A percentile compares a stretch with the other conserved stretches of the same genome.
These are phyloP conservation scores for Naganishia cerealis DNA, from an alignment of 1,284 basidiomycete genomes.

Conservation along the genomic window DNA sequence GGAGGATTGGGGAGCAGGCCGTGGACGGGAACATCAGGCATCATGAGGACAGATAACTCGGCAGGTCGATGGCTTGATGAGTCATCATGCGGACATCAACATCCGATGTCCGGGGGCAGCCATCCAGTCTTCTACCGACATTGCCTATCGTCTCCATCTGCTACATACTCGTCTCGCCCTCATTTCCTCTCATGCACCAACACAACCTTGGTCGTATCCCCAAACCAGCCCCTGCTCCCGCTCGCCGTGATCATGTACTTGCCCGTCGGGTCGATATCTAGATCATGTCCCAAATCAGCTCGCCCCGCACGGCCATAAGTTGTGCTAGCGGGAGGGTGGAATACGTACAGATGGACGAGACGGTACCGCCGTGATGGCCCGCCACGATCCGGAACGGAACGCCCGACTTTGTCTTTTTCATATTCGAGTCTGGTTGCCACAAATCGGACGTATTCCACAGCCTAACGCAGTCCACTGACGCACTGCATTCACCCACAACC, in stretches of 20 bases:
- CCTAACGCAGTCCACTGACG: constrained; percentile 87
- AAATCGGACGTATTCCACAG: constrained; percentile 87
- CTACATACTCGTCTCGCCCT: not conserved
- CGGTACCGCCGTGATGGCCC: constrained; percentile 89
- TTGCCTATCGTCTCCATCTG: too few species aligned
- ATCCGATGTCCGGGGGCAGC: too few species aligned
- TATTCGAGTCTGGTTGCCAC: constrained; percentile 63
- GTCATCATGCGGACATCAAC: too few species aligned
- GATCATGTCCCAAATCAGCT: constrained; percentile 4
- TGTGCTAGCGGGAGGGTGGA: constrained; percentile 35
- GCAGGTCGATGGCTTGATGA: too few species aligned
- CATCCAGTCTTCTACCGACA: too few species aligned
- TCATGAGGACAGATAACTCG: too few species aligned
- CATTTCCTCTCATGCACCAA: constrained; percentile 70
- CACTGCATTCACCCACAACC: constrained; percentile 58
- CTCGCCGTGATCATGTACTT: constrained; percentile 86
- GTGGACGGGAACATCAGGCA: too few species aligned
- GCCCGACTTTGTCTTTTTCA: constrained; percentile 57
- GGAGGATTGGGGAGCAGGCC: not conserved
- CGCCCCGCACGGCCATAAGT: constrained; percentile 29
- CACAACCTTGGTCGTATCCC: constrained; percentile 81
- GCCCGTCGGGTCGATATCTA: constrained; percentile 82
- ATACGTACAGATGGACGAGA: constrained; percentile 80
- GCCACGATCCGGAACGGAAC: constrained; percentile 93
- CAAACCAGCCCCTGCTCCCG: constrained; percentile 92